Evolutionary conservation across 169 alveolate species (phyloP), one percentile per base, ranked within the genome.

Genomic region (Cryptosporidium parvum): DNA sequence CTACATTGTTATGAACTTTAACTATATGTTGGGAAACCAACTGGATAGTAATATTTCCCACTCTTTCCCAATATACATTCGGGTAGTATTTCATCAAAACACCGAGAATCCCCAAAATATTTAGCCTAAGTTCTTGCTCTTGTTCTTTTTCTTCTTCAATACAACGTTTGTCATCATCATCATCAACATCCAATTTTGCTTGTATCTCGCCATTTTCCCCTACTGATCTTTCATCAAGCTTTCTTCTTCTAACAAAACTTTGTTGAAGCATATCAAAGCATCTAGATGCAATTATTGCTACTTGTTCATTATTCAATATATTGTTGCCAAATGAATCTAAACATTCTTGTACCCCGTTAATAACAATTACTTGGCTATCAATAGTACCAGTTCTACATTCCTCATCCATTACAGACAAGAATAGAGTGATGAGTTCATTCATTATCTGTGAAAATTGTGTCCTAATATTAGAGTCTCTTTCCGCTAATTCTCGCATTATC

Each of bases 91-190:
- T 80, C 89, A 80, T 80, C 26, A 80, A 51, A 16, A 80, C 89
- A 1, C 89, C 89, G 21, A 80, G 44, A 42, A 80, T 39, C n/a
- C 89, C 89, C 9, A 80, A 65, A 29, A 80, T 65, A 42, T 65
- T 62, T 12, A 80, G 68, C 45, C 89, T 80, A n/a, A 80, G 68
- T 37, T 80, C 89, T 62, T 80, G 89, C 45, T 80, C 89, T n/a
- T 80, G 89, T 65, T 80, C 89, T 44, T 80, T 80, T 16, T 80
- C 89, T 16, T 80, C 89, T 44, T 80, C 89, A 62, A 80, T 80
- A 39, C 89, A 59, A 37, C 89, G 89, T 65, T 58, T 59, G 62
- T 80, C 89, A 52, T 75, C 86, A 33, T 80, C 89, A 18, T 80
- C 89, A 8, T 80, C 89, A 31, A 33, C 45, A n/a, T 73, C 86